Percentiles rank a stretch among this genome's conserved stretches.
These are phyloP conservation scores for Chrysosporium keratinophilum DNA, from an alignment of 2,329 filamentous ascomycete species.

Conservation along the genomic window DNA sequence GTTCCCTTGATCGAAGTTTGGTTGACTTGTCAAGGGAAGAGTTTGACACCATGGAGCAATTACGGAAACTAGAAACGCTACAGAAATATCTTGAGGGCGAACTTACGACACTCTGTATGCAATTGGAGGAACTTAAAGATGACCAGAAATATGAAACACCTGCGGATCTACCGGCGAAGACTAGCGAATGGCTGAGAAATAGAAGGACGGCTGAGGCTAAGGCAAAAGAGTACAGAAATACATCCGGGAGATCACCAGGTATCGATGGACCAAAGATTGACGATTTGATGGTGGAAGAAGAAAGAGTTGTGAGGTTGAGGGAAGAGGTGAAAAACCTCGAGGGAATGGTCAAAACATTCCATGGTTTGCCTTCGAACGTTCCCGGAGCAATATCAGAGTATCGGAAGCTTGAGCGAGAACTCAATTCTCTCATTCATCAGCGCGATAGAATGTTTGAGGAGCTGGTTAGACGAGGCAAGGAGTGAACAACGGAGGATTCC, in stretches of 20 bases:
- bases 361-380: constrained; percentile 60
- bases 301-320: constrained; percentile 48
- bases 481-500: neutral
- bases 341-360: constrained; percentile 56
- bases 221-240: constrained; percentile 55
- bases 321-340: constrained; percentile 55
- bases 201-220: constrained; percentile 57
- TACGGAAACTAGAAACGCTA: constrained; percentile 47
- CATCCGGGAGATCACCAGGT: constrained; percentile 28
- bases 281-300: constrained; percentile 49
- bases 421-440: constrained; percentile 50
- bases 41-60: constrained; percentile 46
- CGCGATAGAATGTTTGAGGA: constrained; percentile 68
- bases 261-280: constrained; percentile 32
- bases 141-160: constrained; percentile 43
- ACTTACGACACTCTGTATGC: constrained; percentile 26
- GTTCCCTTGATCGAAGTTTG: constrained; percentile 44
- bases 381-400: constrained; percentile 60
- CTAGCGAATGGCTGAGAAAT: constrained; percentile 61
- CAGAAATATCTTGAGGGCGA: constrained; percentile 47
- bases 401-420: constrained; percentile 53
- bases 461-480: constrained; percentile 43
- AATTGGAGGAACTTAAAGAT: constrained; percentile 26
- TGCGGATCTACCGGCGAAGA: constrained; percentile 54
- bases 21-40: constrained; percentile 47